Base-by-base conservation (phyloP, 106 monocot species). In the Acanthochlamys bracteata region DNA sequence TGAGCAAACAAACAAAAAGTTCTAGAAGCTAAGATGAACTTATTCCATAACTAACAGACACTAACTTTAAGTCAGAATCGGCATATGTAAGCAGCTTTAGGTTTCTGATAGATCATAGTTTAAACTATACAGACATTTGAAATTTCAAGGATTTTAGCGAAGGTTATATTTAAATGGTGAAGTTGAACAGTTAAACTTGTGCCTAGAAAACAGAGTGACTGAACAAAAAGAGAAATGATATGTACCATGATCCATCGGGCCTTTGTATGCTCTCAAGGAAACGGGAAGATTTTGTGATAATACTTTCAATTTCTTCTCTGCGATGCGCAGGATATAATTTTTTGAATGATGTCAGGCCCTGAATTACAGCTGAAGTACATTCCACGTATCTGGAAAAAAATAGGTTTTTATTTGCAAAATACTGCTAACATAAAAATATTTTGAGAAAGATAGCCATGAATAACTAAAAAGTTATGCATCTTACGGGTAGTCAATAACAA, bases 401-500 rank as follows among this genome's bases (percentile, higher is more conserved):
- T n/a, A n/a, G n/a, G n/a, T n/a, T n/a, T n/a, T n/a, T 43, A 13
- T 13, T 7, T 43, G 13, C 43, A 13, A 43, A 8, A 43, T 7
- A 8, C 43, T 8, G 13, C 7, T 43, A 43, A 8, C 43, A 8
- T 13, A 7, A 8, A 43, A 8, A 43, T 43, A 43, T 13, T 43
- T 43, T 8, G 7, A 43, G 43, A 8, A 7, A 43, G 43, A 13
- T 13, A 43, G 7, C 43, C 7, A 8, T 43, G 13, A 8, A 43
- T 43, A 43, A 43, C 7, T 43, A 10, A 54, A 54, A 54, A n/a
- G 53, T 58, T 20, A 3, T 10, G 40, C 55, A 66, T 64, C 95
- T 88, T 79, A 96, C 92, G 82, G 73, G 59, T 92, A 89, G 66
- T 98, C 96, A 53, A 92, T 92, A 51, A 98, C 75, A 60, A 92